Evolutionary conservation across 495 filamentous ascomycete species (phyloP), one percentile per base, ranked within the genome.

Genomic region (Penicillium dipodomyicola): DNA sequence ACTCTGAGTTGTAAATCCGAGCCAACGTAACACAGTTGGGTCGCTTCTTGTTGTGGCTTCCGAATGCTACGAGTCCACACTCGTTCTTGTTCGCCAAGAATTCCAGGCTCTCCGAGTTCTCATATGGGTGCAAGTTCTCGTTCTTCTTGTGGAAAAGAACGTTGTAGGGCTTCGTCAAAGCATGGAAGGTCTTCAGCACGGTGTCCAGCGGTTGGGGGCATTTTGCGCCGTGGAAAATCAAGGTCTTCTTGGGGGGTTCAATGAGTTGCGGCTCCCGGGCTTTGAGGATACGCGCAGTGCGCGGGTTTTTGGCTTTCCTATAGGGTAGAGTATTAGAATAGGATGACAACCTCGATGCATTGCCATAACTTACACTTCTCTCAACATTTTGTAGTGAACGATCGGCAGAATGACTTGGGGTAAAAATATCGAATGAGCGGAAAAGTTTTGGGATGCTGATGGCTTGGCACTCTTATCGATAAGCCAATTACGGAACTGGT

Each of bases 1-100:
- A 80, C 75, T 90, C 88, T 73, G 87, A 80, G 68, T 84, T 80
- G 67, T 96, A 97, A 17, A 87, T 87, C 49, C 94, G 84, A 29
- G 84, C 77, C n/a, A 96, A 73, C 1, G 91, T 96, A 62, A 98
- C 69, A 56, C 84, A 86, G 71, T 97, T 90, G 10, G 93, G 94
- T 17, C 94, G 83, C 78, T 98, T 98, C 81, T 97, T 98, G 71
- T 77, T 88, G 75, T 86, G 85, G 68, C 82, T 87, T 25, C 84
- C 90, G 64, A 94, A 93, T 52, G 93, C 82, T 12, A 91, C 76
- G 20, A 94, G 70, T 5, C 86, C 86, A 62, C 89, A 84, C 74
- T 98, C 94, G 69, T 98, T 98, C 79, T 97, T 98, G 65, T 90
- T 84, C 58, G 86, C 86, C 76, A 97, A 88, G 78, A 98, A 97